Percentiles rank a stretch among this genome's conserved stretches.
phyloP scores from a whole-genome alignment of 257 asterid species.

The Lycium ferocissimum region DNA sequence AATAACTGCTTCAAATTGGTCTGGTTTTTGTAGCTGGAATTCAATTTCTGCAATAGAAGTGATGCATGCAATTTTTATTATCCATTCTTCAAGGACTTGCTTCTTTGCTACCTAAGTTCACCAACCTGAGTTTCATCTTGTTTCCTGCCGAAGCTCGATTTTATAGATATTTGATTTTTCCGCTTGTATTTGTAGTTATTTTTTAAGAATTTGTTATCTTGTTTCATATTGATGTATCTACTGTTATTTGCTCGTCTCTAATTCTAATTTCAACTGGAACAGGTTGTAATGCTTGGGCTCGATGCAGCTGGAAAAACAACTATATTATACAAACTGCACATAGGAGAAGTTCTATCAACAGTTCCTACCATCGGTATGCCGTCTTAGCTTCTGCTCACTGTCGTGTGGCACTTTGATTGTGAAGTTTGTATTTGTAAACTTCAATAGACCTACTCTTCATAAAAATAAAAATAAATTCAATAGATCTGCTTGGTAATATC shows the following conservation, averaged over 20 bases:
- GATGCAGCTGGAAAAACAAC: conserved; percentile 99
- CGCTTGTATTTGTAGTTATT: neutral
- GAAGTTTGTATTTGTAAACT: neutral
- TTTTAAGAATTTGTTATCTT: neutral
- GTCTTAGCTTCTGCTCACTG: conserved; percentile 14
- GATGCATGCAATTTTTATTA: neutral
- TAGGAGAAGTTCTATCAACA: conserved; percentile 97
- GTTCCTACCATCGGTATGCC: conserved; percentile 96
- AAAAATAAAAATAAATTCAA: neutral
- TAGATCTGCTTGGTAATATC: neutral
- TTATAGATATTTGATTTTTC: neutral
- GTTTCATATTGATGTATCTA: neutral
- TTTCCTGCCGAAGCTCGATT: neutral
- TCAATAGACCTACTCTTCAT: neutral
- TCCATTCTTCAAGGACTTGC: neutral
- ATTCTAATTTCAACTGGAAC: conserved; percentile 25
- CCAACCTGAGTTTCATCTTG: neutral
- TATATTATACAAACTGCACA: conserved; percentile 92
- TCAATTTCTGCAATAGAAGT: neutral
- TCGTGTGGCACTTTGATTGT: neutral
- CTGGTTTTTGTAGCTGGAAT: neutral
- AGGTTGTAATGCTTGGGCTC: conserved; percentile 99
- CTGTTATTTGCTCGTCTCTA: neutral
- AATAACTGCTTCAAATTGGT: neutral
- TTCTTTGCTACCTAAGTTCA: neutral